Evolutionary conservation across 2,329 filamentous ascomycete genomes (phyloP).

Genomic region (Beauveria caledonica): DNA sequence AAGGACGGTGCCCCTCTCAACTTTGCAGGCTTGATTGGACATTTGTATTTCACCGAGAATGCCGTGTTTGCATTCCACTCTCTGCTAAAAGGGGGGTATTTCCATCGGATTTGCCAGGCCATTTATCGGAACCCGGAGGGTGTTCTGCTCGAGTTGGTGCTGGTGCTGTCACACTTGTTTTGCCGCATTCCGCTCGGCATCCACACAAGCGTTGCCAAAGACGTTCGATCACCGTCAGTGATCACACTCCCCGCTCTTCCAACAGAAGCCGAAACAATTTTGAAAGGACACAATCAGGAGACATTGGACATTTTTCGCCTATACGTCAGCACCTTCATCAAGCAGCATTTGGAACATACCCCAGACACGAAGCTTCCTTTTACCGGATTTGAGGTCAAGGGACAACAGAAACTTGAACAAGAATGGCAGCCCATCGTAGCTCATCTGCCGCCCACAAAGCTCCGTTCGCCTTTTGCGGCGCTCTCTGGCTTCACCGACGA

Average conservation of each 20-base stretch:
- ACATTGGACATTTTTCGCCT: slow-evolving; percentile 57
- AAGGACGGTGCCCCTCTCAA: slow-evolving; percentile 56
- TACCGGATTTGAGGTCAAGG: slow-evolving; percentile 25
- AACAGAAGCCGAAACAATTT: slow-evolving; percentile 42
- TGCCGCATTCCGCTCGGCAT: slow-evolving; percentile 43
- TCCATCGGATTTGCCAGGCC: slow-evolving; percentile 51
- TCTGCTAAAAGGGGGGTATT: slow-evolving; percentile 62
- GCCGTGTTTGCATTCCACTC: slow-evolving; percentile 70
- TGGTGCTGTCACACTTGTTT: slow-evolving; percentile 65
- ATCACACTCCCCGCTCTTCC: slow-evolving; percentile 60
- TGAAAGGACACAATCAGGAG: slow-evolving; percentile 55
- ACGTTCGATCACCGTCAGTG: slow-evolving; percentile 52
- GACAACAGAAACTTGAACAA: slow-evolving; percentile 15
- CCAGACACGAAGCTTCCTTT: slow-evolving; percentile 52
- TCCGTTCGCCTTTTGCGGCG: slow-evolving; percentile 62
- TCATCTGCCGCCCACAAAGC: slow-evolving; percentile 31
- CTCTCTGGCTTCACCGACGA: slow-evolving; percentile 60
- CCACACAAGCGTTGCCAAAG: slow-evolving; percentile 37
- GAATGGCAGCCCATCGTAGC: background rate
- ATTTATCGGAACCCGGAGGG: slow-evolving; percentile 41
- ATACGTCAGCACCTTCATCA: slow-evolving; percentile 62
- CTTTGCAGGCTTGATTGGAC: slow-evolving; percentile 61
- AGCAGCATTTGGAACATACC: slow-evolving; percentile 47
- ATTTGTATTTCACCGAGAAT: slow-evolving; percentile 71
- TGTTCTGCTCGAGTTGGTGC: slow-evolving; percentile 52